Evolutionary conservation across 176 grass and related monocot genomes (phyloP), one percentile per base, ranked within the genome.

Genomic region (Phoenix roebelenii): DNA sequence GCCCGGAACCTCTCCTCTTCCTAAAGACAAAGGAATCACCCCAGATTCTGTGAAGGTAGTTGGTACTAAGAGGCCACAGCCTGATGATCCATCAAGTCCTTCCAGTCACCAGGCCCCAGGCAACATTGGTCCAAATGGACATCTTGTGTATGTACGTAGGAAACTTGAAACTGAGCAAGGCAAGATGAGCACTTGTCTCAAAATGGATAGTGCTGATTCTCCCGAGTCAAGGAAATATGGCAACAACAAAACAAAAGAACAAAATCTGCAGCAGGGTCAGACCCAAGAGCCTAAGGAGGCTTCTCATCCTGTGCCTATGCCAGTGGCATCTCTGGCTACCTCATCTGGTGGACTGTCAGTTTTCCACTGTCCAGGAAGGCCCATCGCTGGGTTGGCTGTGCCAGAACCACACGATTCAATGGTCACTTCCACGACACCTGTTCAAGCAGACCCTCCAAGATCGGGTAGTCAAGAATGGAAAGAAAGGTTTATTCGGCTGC

Each of bases 101-200:
- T 77, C 72, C 16, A 79, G 55, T 64, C 65, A 67, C 63, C 79
- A 81, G 18, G 39, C 4, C 0, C 55, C 58, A 65, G 25, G 67
- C 39, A 83, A 76, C 79, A 60, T 73, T 57, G 74, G 77, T 23
- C 18, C 57, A 60, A 83, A 80, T 64, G 83, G 83, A 7, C 83
- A 87, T 83, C 66, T 88, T 39, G 89, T 93, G 4, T 97, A 91
- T 73, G 87, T 88, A 48, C 76, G 93, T 9, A 97, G 93, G 70
- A 91, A 72, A 70, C 58, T 80, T 75, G 93, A 97, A 64, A 75
- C 64, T 16, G 87, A 88, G 59, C 93, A 92, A 56, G 83, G 66
- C 49, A 97, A 97, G 80, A 62, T 74, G 30, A 61, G 57, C 16
- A 32, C 69, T 71, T 66, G 63, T 62, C 5, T 44, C 63, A 61